A percentile compares a stretch with the other conserved stretches of the same genome.
Conservation (phyloP, 805 yeast genomes). For the Kodamaea kaohsiungensis region DNA sequence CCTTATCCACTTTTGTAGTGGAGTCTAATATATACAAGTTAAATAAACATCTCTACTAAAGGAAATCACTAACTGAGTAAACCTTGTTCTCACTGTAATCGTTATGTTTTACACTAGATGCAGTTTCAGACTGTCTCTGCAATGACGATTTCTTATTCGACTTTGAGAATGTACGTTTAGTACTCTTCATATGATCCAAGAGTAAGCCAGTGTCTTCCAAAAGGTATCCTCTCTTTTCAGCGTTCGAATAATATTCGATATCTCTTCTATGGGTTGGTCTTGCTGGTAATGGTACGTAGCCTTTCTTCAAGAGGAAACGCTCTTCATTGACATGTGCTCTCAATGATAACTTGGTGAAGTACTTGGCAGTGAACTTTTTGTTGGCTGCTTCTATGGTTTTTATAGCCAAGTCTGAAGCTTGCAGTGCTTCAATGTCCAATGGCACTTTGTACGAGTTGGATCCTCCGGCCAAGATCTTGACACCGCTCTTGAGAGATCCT, state of each 20-base stretch:
- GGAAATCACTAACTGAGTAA: conserved; percentile 12
- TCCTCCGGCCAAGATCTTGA: conserved; percentile 75
- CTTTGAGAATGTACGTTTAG: conserved; percentile 21
- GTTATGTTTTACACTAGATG: conserved; percentile 20
- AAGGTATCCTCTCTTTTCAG: conserved; percentile 75
- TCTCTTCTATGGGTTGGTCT: conserved; percentile 84
- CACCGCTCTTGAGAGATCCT: conserved; percentile 76
- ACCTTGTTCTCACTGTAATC: conserved; percentile 14
- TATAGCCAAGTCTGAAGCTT: conserved; percentile 77
- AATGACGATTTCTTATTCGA: conserved; percentile 34
- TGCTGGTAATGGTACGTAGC: conserved; percentile 80
- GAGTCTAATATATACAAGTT: neutral
- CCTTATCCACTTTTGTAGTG: neutral
- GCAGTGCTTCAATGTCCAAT: conserved; percentile 76
- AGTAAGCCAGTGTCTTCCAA: conserved; percentile 39
- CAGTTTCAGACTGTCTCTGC: conserved; percentile 36
- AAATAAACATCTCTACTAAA: neutral
- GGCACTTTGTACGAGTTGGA: conserved; percentile 52
- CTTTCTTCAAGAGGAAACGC: conserved; percentile 65
- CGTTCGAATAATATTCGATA: conserved; percentile 73
- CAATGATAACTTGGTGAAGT: conserved; percentile 62
- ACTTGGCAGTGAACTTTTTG: conserved; percentile 72
- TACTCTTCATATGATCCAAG: conserved; percentile 35
- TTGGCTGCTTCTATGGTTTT: conserved; percentile 70
- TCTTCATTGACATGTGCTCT: conserved; percentile 78